Base-by-base conservation (phyloP, 176 grass and related monocot species). In the Microstegium vimineum region DNA sequence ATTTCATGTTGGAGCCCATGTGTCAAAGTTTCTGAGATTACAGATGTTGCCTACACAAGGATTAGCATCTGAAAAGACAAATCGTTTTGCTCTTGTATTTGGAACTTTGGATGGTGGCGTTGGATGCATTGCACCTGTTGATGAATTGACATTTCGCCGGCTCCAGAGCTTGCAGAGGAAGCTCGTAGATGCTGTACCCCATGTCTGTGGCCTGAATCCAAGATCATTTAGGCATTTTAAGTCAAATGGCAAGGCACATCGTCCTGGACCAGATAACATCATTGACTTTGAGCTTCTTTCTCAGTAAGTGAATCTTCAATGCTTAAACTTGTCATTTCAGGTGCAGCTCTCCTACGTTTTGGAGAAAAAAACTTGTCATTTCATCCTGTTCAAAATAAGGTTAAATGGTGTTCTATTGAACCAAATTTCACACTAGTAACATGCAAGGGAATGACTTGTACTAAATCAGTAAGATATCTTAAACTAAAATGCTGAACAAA, bases 121-220 rank as follows among this genome's bases (percentile, higher is more conserved):
- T 60, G 95, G 95, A n/a, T 98, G 92, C 75, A 92, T 98, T n/a
- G 92, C 90, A 33, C 95, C 95, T 59, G 26, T 98, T 68, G 95
- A 98, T 66, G 95, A 94, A 69, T 78, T 93, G 42, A 91, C 92
- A 65, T 98, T 94, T 74, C 83, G 87, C 41, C 85, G 95, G 28
- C 92, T 98, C 59, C 92, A 94, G 82, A 82, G 79, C 17, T 82
- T 98, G 79, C 92, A 98, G 59, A 93, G 77, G 63, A 98, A 91
- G 56, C 83, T 98, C n/a, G 81, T 98, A 5, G 90, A 98, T 68
- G 71, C 74, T 76, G 89, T 94, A n/a, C 63, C 90, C 5, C 95
- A 98, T 64, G 63, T 78, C 10, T 98, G 95, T 71, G 95, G 92
- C 56, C 28, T 94, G 84, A 98, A 98, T 62, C 95, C 92, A 23